Conservation (phyloP, 2,329 filamentous ascomycete species). For the Fusarium sp. region DNA sequence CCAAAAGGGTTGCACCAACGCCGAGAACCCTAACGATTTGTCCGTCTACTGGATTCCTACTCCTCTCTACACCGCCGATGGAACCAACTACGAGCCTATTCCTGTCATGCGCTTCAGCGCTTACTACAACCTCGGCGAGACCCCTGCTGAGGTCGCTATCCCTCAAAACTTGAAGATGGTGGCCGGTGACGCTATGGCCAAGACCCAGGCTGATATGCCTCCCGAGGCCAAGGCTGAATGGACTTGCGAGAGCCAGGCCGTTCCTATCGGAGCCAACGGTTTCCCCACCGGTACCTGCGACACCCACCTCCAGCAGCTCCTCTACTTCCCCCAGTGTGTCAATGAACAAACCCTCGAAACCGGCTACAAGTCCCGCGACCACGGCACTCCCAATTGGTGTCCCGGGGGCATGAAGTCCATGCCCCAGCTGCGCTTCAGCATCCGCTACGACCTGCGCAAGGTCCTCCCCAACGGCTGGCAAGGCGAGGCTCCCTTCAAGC, state of each 20-base stretch:
- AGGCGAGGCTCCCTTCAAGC: constrained; percentile 57
- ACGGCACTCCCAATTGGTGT: constrained; percentile 50
- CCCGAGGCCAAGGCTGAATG: constrained; percentile 48
- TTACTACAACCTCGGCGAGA: constrained; percentile 57
- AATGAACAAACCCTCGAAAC: constrained; percentile 40
- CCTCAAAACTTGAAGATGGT: constrained; percentile 58
- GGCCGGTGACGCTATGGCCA: constrained; percentile 52
- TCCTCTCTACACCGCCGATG: constrained; percentile 51
- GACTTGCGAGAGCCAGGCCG: constrained; percentile 50
- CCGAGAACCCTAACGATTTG: constrained; percentile 60
- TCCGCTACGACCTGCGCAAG: constrained; percentile 59
- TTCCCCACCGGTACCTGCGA: constrained; percentile 34
- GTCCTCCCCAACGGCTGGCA: constrained; percentile 58
- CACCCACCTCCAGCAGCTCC: constrained; percentile 39
- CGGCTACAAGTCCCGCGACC: constrained; percentile 35
- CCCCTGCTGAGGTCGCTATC: constrained; percentile 56
- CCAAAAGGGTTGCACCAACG: constrained; percentile 57
- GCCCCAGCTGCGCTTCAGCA: constrained; percentile 60
- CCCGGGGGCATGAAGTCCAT: constrained; percentile 58
- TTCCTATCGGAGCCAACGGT: constrained; percentile 34
- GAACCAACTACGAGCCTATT: constrained; percentile 49
- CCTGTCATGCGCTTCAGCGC: constrained; percentile 56
- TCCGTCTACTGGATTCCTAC: constrained; percentile 61
- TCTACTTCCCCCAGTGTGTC: constrained; percentile 44
- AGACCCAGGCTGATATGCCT: constrained; percentile 18